Evolutionary conservation across 2,329 filamentous ascomycete genomes (phyloP), one percentile per base, ranked within the genome.

Genomic region (Claviceps lovelessii): DNA sequence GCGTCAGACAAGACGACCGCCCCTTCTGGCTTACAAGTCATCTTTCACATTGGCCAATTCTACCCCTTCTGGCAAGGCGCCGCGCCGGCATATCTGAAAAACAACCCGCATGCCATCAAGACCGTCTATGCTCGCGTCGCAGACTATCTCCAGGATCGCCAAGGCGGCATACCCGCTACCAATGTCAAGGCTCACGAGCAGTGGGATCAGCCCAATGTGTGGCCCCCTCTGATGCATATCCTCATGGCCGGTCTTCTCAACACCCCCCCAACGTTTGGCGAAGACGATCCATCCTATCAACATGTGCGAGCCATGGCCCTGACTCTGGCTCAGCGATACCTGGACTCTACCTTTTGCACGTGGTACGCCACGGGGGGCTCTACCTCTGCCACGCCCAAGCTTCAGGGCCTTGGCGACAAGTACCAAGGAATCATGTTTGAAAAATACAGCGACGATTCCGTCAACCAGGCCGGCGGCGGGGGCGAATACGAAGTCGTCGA

Each of bases 1-100:
- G 37, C 56, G 3, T 57, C 61, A 5, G 68, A 69, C 11, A 63
- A 56, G n/a, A 57, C 58, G 9, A 69, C 66, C 11, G 78, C 79
- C 0, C 80, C 81, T 4, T 61, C 70, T 1, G 80, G 76, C 45
- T 65, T 77, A 44, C 79, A 85, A 63, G 70, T 84, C 28, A 62
- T 77, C 56, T 84, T 85, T 63, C 68, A 77, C 56, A 66, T 78
- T 9, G 76, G 76, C 0, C 82, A 85, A 63, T 79, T 83, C 65
- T 85, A 81, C 63, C 83, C 83, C 2, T 85, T 85, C 73, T 86
- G 83, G 82, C 78, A 79, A 1, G 82, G 83, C 23, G 80, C 83
- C 1, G 83, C 82, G 0, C 80, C 81, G 0, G 62, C 65, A 0
- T 67, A 73, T 56, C 71, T 86, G 58, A 79, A 76, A 63, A 69